Conservation (phyloP, 345 rosid genomes). For the Laguncularia racemosa region DNA sequence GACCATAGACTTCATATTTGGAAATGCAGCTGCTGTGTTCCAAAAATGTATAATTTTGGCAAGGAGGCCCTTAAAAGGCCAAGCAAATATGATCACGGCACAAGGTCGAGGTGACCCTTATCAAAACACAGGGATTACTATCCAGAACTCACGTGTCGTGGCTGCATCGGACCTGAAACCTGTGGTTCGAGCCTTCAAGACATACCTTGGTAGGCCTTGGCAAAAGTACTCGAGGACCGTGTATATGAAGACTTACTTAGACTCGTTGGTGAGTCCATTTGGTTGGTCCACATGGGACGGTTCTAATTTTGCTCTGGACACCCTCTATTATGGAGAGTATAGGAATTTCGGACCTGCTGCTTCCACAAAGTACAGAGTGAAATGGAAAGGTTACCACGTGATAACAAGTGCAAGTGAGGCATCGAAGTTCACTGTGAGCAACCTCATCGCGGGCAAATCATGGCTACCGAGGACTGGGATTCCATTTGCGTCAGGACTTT, state of each 20-base stretch:
- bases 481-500: too few relatives aligned
- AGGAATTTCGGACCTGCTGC: constrained; percentile 11
- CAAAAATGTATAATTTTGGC: constrained; percentile 62
- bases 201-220: constrained; percentile 81
- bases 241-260: constrained; percentile 23
- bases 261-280: constrained; percentile 2
- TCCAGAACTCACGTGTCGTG: constrained; percentile 52
- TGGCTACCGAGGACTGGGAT: constrained; percentile 1
- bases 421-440: neutral
- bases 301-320: constrained; percentile 5
- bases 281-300: constrained; percentile 12
- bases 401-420: constrained; percentile 8
- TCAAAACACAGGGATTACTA: constrained; percentile 68
- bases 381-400: constrained; percentile 12
- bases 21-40: constrained; percentile 79
- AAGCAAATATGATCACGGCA: constrained; percentile 65
- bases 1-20: constrained; percentile 81
- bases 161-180: constrained; percentile 57
- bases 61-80: constrained; percentile 49
- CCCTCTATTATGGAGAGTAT: constrained; percentile 12
- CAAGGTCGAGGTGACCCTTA: constrained; percentile 69
- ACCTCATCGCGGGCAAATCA: constrained; percentile 1
- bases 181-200: constrained; percentile 26
- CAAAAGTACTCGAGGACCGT: constrained; percentile 59
- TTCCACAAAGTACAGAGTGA: constrained; percentile 4